Conservation (phyloP, 208 protist genomes). For the Histomonas meleagridis region DNA sequence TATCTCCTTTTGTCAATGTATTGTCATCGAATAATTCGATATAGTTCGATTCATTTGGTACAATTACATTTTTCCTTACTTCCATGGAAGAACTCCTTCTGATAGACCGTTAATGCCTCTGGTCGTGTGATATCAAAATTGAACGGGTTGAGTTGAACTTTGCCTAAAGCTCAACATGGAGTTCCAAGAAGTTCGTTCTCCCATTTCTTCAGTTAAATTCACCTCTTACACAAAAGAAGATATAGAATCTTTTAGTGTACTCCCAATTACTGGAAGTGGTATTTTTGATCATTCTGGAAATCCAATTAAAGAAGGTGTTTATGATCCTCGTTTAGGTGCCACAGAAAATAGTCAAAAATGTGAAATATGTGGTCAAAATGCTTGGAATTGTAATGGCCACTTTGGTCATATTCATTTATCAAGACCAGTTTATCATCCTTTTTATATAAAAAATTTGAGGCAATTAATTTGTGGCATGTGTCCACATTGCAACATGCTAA, state of each 20-base stretch:
- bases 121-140: too few species aligned
- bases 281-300: conserved; percentile 27
- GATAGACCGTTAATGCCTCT: too few species aligned
- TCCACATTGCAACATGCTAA: conserved; percentile 57
- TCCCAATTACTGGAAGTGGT: background rate
- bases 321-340: background rate
- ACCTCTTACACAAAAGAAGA: background rate
- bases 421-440: conserved; percentile 66
- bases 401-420: conserved; percentile 70
- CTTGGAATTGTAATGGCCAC: conserved; percentile 67
- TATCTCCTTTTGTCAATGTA: background rate
- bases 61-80: background rate
- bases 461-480: conserved; percentile 62
- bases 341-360: conserved; percentile 50
- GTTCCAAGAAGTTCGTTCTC: background rate
- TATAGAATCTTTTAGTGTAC: background rate
- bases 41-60: background rate
- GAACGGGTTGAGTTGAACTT: too few species aligned
- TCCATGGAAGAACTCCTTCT: too few species aligned
- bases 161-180: too few species aligned
- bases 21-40: background rate
- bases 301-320: conserved; percentile 25
- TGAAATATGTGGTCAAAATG: conserved; percentile 59
- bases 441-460: conserved; percentile 57
- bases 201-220: background rate